Evolutionary conservation across 768 basidiomycete species (phyloP).

Genomic region (Suillus fuscotomentosus): DNA sequence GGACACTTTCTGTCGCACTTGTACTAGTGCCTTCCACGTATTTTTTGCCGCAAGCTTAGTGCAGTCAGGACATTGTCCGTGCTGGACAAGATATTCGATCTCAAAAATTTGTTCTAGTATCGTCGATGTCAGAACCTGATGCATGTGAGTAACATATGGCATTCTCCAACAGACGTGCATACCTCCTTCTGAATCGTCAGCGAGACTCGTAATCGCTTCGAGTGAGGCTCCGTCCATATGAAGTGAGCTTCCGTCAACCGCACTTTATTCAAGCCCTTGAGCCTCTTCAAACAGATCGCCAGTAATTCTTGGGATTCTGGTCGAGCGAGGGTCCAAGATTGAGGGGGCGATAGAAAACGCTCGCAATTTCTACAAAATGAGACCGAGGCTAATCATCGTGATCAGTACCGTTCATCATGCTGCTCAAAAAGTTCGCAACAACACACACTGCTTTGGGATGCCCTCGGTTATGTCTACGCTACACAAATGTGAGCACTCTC

Average conservation of each 20-base stretch:
- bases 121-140: conserved; percentile 85
- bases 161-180: conserved; percentile 16
- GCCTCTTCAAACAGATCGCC: conserved; percentile 91
- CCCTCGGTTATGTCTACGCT: conserved; percentile 98
- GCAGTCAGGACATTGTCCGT: conserved; percentile 95
- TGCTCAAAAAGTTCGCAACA: not conserved
- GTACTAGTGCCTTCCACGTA: conserved; percentile 97
- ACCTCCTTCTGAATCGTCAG: conserved; percentile 99
- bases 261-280: conserved; percentile 92
- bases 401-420: not conserved
- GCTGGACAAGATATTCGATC: conserved; percentile 91
- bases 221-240: conserved; percentile 99
- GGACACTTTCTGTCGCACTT: conserved; percentile 98
- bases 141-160: not conserved
- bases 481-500: not conserved
- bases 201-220: conserved; percentile 87
- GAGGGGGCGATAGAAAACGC: conserved; percentile 89
- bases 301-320: conserved; percentile 93
- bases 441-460: conserved; percentile 88
- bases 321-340: conserved; percentile 79
- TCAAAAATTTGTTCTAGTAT: conserved; percentile 98
- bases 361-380: conserved; percentile 96
- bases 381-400: conserved; percentile 61
- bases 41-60: conserved; percentile 95
- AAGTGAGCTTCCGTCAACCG: conserved; percentile 98